Percentiles rank a stretch among this genome's conserved stretches.
phyloP scores from a whole-genome alignment of 2,329 filamentous ascomycete species.

The Stemphylium lycopersici region DNA sequence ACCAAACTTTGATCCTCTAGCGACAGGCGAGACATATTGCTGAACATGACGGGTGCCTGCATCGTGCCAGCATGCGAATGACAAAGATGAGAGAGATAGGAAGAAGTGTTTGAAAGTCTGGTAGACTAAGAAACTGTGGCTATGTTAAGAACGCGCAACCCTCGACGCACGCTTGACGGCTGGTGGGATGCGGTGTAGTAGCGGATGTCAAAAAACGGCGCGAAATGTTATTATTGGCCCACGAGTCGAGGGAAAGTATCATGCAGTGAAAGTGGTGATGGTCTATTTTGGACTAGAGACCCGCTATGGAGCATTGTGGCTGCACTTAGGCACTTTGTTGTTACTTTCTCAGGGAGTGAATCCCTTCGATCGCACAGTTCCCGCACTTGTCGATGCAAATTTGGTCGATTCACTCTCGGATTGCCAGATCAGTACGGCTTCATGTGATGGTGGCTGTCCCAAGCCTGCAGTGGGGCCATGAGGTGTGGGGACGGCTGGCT shows the following conservation, averaged over 20 bases:
- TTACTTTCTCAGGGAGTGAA: neutral
- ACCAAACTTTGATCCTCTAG: constrained; percentile 2
- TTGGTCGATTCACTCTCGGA: neutral
- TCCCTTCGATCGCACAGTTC: neutral
- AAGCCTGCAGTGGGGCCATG: neutral
- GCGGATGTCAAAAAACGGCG: constrained; percentile 6
- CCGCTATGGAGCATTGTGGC: neutral
- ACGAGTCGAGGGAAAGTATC: neutral
- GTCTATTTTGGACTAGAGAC: neutral
- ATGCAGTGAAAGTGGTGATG: neutral
- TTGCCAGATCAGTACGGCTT: neutral
- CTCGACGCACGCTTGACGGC: neutral
- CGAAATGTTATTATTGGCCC: neutral
- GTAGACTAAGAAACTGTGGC: neutral
- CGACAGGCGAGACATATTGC: constrained; percentile 1
- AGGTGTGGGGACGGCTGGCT: neutral
- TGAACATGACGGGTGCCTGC: neutral
- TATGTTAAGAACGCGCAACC: neutral
- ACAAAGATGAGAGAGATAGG: neutral
- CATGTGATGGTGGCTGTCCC: neutral
- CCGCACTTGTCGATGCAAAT: neutral
- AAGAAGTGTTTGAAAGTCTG: neutral
- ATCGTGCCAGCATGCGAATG: neutral
- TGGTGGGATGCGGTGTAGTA: neutral
- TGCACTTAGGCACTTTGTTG: neutral